Conservation (phyloP, 2,329 filamentous ascomycete genomes). For the Xylaria polymorpha region DNA sequence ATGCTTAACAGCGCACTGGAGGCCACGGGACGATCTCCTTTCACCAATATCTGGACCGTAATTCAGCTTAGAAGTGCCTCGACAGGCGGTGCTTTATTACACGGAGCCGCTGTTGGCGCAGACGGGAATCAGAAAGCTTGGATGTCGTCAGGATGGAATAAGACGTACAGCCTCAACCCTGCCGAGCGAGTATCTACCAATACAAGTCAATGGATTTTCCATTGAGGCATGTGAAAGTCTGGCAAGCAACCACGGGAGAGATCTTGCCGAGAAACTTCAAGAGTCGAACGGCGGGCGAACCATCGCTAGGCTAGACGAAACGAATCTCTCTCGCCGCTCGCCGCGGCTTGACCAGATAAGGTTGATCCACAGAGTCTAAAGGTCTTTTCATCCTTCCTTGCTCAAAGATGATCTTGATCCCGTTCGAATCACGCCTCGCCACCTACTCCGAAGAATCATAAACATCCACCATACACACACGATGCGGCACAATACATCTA, state of each 20-base stretch:
- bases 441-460: neutral
- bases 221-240: neutral
- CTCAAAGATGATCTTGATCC: neutral
- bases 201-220: neutral
- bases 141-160: neutral
- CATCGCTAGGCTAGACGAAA: neutral
- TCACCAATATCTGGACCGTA: neutral
- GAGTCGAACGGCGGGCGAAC: neutral
- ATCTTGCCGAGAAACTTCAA: neutral
- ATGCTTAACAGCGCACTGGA: neutral
- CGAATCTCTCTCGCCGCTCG: neutral
- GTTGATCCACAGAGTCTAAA: neutral
- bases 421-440: neutral
- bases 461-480: neutral
- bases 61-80: neutral
- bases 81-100: neutral
- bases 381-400: neutral
- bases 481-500: neutral
- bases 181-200: neutral
- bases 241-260: neutral
- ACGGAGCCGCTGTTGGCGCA: neutral
- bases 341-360: neutral
- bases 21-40: neutral
- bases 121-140: neutral
- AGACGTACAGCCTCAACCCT: neutral